Evolutionary conservation across 768 basidiomycete genomes (phyloP).

Genomic region (Lentinula lateritia): DNA sequence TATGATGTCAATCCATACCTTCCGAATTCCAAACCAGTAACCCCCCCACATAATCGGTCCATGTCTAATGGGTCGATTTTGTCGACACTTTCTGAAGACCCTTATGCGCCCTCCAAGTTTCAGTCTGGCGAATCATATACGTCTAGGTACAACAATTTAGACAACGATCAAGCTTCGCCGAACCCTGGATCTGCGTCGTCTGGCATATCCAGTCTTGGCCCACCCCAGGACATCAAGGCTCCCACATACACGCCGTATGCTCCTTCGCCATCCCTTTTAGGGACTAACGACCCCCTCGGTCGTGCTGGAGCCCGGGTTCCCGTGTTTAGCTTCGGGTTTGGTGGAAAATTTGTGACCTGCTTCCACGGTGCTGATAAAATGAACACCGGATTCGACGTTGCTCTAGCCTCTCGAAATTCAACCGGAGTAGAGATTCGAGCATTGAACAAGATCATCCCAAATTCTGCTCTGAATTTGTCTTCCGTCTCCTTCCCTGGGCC

Average conservation of each 20-base stretch:
- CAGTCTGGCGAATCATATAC: constrained; percentile 21
- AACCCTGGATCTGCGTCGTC: constrained; percentile 2
- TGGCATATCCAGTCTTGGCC: constrained; percentile 9
- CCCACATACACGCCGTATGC: constrained; percentile 59
- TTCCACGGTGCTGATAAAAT: constrained; percentile 70
- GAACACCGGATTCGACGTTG: constrained; percentile 73
- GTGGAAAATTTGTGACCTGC: constrained; percentile 85
- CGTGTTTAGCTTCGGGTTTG: constrained; percentile 86
- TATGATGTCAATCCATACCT: constrained; percentile 6
- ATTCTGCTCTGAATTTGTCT: constrained; percentile 52
- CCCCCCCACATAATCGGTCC: constrained; percentile 28
- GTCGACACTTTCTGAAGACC: constrained; percentile 29
- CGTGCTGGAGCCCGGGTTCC: constrained; percentile 71
- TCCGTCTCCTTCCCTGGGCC: constrained; percentile 79
- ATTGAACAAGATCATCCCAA: constrained; percentile 65
- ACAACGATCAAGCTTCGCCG: constrained; percentile 10
- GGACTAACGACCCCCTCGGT: constrained; percentile 77
- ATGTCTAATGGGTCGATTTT: constrained; percentile 39
- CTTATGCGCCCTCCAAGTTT: constrained; percentile 25
- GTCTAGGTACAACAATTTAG: constrained; percentile 21
- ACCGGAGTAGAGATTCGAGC: constrained; percentile 64
- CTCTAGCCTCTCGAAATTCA: constrained; percentile 64
- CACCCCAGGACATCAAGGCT: constrained; percentile 29
- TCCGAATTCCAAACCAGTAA: constrained; percentile 5
- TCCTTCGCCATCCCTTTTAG: constrained; percentile 78